Conservation (phyloP, 768 basidiomycete genomes). For the Amanita subjunquillea region DNA sequence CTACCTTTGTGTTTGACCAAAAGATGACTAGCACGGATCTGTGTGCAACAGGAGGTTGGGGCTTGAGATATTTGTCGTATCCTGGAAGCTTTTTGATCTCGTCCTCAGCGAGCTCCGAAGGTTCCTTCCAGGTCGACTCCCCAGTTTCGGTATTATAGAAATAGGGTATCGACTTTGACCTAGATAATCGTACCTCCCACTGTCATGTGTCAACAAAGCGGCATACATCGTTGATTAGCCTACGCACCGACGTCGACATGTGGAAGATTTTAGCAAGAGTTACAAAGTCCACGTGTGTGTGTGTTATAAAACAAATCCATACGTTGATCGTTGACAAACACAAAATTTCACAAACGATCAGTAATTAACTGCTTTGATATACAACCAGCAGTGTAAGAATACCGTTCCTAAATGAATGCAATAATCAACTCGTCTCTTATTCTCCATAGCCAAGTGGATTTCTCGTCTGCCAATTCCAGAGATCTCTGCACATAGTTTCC, state of each 20-base stretch:
- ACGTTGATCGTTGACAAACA: too few species aligned
- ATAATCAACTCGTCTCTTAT: background rate
- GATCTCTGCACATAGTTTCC: conserved; percentile 89
- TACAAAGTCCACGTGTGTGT: background rate
- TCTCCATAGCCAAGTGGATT: conserved; percentile 69
- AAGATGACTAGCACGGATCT: conserved; percentile 93
- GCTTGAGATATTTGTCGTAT: conserved; percentile 37
- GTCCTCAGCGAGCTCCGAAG: conserved; percentile 47
- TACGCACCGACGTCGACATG: conserved; percentile 8
- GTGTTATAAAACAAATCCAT: background rate
- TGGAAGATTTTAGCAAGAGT: background rate
- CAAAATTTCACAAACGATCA: background rate
- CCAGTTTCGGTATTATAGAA: conserved; percentile 72
- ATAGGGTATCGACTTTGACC: conserved; percentile 70
- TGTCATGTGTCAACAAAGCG: conserved; percentile 1
- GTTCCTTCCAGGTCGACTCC: conserved; percentile 74
- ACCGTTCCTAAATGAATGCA: background rate
- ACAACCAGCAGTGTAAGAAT: background rate
- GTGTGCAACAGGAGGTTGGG: conserved; percentile 12
- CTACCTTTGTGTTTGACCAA: conserved; percentile 85
- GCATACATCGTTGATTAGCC: background rate
- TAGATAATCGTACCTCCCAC: conserved; percentile 89
- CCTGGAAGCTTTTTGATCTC: conserved; percentile 59
- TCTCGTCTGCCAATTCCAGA: conserved; percentile 99
- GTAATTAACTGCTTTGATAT: background rate